phyloP scores from a whole-genome alignment of 2,329 filamentous ascomycete species.

The Colletotrichum spaethianum region DNA sequence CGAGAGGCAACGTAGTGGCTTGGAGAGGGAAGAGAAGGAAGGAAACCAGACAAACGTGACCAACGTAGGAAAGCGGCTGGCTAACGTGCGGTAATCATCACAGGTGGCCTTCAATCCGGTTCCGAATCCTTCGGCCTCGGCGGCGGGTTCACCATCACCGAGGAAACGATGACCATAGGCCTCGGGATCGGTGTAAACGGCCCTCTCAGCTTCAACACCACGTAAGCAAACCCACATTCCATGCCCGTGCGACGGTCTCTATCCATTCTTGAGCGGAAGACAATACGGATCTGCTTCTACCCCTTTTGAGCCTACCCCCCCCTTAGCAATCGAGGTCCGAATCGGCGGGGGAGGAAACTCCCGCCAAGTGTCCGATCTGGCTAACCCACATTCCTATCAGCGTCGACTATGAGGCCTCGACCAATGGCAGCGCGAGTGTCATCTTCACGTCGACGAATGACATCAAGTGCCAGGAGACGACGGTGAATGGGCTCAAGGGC shows the following conservation, averaged over 20 bases:
- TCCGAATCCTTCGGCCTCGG: conserved; percentile 37
- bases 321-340: neutral
- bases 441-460: conserved; percentile 25
- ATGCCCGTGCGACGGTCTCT: neutral
- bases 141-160: conserved; percentile 34
- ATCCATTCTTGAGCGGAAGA: neutral
- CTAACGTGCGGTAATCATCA: neutral
- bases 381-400: neutral
- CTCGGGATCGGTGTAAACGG: conserved; percentile 26
- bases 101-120: conserved; percentile 31
- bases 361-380: neutral
- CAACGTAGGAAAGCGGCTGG: neutral
- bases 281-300: neutral
- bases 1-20: neutral
- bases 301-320: neutral
- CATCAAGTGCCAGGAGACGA: conserved; percentile 36
- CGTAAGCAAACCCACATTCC: conserved; percentile 7
- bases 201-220: conserved; percentile 25
- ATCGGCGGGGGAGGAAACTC: neutral
- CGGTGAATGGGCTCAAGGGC: conserved; percentile 32
- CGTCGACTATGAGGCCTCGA: conserved; percentile 30
- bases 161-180: conserved; percentile 35
- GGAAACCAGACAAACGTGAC: neutral
- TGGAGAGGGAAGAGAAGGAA: neutral
- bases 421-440: conserved; percentile 26